phyloP scores from a whole-genome alignment of 192 early-diverging fungal genomes.

The Backusella morwellensis region DNA sequence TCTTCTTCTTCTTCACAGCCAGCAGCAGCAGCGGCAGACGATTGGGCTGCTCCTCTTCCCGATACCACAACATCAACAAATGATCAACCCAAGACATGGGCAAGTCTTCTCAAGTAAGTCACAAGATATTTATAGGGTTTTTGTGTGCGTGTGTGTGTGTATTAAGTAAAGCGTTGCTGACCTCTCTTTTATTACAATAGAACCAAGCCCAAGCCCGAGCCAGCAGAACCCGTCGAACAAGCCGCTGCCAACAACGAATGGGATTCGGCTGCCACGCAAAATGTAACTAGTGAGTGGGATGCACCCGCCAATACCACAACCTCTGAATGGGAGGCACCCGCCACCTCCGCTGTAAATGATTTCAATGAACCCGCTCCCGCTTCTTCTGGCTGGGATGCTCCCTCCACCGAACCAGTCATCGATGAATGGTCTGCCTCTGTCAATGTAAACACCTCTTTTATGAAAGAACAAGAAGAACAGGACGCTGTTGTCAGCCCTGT shows the following conservation, averaged over 20 bases:
- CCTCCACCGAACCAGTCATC: not conserved
- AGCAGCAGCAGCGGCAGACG: conserved; percentile 15
- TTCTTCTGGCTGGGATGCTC: conserved; percentile 9
- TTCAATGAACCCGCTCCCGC: not conserved
- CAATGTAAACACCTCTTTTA: not conserved
- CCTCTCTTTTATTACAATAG: conserved; percentile 1
- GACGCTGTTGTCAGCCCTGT: not conserved
- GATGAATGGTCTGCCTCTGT: conserved; percentile 24
- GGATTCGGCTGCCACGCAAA: not conserved
- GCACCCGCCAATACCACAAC: conserved; percentile 10
- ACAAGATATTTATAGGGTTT: not conserved
- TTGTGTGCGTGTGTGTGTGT: not conserved
- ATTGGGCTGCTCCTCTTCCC: conserved; percentile 15
- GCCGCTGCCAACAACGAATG: conserved; percentile 22
- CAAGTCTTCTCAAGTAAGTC: conserved; percentile 32
- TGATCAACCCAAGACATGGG: conserved; percentile 25
- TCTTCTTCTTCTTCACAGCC: not conserved
- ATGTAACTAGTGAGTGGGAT: not conserved
- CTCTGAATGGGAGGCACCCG: conserved; percentile 19
- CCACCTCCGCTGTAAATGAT: conserved; percentile 4
- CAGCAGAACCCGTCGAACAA: conserved; percentile 24
- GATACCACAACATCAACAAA: conserved; percentile 19
- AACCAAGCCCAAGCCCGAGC: conserved; percentile 44
- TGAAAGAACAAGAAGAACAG: conserved; percentile 13
- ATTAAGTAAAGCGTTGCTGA: not conserved